Conservation (phyloP, 345 rosid species). For the Linum trigynum region DNA sequence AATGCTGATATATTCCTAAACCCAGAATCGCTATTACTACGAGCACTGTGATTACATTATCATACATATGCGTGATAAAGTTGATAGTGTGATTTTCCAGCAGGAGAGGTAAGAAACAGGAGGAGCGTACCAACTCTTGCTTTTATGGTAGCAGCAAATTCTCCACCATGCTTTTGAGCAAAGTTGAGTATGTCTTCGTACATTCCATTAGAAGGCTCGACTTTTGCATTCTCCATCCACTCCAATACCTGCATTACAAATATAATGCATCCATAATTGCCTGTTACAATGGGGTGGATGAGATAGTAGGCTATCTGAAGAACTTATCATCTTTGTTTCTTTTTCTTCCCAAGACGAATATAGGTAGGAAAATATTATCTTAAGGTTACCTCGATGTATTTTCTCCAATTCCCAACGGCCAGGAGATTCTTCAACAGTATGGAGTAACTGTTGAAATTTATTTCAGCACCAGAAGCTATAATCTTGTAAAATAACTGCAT, state of each 20-base stretch:
- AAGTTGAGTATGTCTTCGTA: slow-evolving; percentile 48
- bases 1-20: too few relatives aligned
- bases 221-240: slow-evolving; percentile 75
- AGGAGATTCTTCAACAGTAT: slow-evolving; percentile 64
- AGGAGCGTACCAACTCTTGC: slow-evolving; percentile 48
- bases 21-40: too few relatives aligned
- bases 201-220: slow-evolving; percentile 65
- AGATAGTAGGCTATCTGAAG: too few relatives aligned
- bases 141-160: slow-evolving; percentile 43
- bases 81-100: too few relatives aligned
- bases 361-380: background rate
- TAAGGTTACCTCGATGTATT: slow-evolving; percentile 70
- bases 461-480: slow-evolving; percentile 44
- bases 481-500: slow-evolving; percentile 73
- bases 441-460: slow-evolving; percentile 48
- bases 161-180: slow-evolving; percentile 60
- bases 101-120: background rate
- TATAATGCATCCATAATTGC: background rate
- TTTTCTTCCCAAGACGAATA: background rate
- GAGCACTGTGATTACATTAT: too few relatives aligned
- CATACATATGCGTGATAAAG: too few relatives aligned
- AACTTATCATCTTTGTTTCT: background rate
- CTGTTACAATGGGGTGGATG: too few relatives aligned
- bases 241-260: slow-evolving; percentile 48
- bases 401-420: slow-evolving; percentile 83